phyloP scores from a whole-genome alignment of 345 rosid species.

The Abelmoschus esculentus region DNA sequence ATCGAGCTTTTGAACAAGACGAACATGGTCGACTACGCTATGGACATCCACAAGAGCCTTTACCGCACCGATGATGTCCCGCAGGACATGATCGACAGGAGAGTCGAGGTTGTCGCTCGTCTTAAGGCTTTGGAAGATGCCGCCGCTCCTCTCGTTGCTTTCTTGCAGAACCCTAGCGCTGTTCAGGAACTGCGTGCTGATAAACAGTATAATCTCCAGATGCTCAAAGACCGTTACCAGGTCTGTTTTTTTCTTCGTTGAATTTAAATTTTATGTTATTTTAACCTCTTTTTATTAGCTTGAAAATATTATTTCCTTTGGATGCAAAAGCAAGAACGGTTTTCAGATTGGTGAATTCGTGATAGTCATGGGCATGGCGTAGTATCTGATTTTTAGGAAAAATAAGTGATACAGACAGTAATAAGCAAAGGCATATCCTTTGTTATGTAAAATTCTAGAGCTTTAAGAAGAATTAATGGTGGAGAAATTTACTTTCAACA shows the following conservation, averaged over 20 bases:
- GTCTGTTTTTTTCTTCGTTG: constrained; percentile 19
- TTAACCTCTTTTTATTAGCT: neutral
- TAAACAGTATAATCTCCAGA: constrained; percentile 80
- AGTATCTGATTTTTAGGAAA: too few species aligned
- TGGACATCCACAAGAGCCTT: constrained; percentile 96
- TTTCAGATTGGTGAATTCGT: too few species aligned
- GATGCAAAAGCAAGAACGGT: neutral
- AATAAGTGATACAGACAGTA: too few species aligned
- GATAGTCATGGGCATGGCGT: too few species aligned
- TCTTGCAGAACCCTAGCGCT: constrained; percentile 66
- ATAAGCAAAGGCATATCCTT: too few species aligned
- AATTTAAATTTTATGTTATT: neutral
- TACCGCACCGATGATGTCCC: constrained; percentile 92
- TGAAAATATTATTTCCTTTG: neutral
- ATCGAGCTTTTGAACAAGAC: constrained; percentile 84
- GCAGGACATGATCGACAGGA: constrained; percentile 84
- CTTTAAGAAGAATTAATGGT: neutral
- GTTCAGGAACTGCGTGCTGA: constrained; percentile 82
- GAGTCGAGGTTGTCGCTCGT: constrained; percentile 78
- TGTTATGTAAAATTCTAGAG: neutral
- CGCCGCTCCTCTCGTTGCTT: constrained; percentile 71
- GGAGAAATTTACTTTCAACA: constrained; percentile 19
- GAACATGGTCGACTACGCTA: constrained; percentile 98
- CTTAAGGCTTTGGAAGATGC: constrained; percentile 83
- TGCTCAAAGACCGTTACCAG: constrained; percentile 91